Evolutionary conservation across 352 stramenopile genomes (phyloP), one percentile per base, ranked within the genome.

Genomic region (Phytophthora chlamydospora): DNA sequence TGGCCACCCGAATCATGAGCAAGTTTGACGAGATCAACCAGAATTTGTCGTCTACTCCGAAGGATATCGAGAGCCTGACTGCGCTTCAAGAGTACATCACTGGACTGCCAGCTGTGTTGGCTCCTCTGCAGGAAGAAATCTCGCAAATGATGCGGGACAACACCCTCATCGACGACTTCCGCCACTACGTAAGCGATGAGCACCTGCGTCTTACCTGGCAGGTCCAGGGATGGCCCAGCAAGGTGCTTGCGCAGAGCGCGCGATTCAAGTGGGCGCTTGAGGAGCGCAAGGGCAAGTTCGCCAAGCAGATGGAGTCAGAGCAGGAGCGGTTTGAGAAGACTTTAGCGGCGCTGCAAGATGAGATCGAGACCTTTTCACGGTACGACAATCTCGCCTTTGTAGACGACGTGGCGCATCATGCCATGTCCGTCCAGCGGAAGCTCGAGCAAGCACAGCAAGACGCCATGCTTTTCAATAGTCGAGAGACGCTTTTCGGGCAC

Each of bases 241-340:
- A 95, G 53, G 93, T 98, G 31, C 33, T 84, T 6, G 78, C 87
- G 8, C 89, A 97, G 54, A 92, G 87, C 45, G 63, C 80, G 4
- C 73, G 83, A 1, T 91, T 93, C 53, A 91, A 95, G 33, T 80
- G 68, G 21, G 78, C 76, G 3, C 74, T 96, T 4, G 83, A 95
- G 6, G 78, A 96, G 38, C 85, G 83, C 10, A 97, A 97, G 54
- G 65, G 73, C 6, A 89, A 89, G 51, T 98, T 97, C 57, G 77
- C 91, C 6, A 93, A 96, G 49, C 87, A 97, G 49, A 98, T 98
- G 93, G 86, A 97, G 46, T 90, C 91, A 0, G 95, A 98, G 61
- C 95, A 98, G 62, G 85, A 96, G 40, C 81, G 89, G 0, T 98
- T 98, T 59, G 84, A 96, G 9, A 93, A 97, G 53, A 90, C 83